Evolutionary conservation across 2,329 filamentous ascomycete genomes (phyloP).

Genomic region (Lachnellula hyalina): DNA sequence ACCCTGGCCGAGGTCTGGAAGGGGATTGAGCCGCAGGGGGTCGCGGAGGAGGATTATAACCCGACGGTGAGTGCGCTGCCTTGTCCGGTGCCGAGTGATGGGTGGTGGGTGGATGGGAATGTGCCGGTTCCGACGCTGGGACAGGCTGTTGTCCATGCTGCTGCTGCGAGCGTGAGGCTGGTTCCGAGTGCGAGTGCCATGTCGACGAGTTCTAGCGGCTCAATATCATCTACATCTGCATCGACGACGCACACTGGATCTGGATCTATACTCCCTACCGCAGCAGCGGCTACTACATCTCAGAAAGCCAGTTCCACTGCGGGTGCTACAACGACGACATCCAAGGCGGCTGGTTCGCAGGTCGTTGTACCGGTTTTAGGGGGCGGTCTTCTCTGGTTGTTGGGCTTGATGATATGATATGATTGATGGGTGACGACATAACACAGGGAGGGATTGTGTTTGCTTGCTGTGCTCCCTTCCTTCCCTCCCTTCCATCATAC

Average conservation of each 20-base stretch:
- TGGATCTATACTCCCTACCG: background rate
- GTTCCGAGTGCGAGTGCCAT: background rate
- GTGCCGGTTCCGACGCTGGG: conserved; percentile 65
- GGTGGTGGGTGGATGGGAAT: conserved; percentile 68
- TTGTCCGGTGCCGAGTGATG: conserved; percentile 65
- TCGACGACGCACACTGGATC: background rate
- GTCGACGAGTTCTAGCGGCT: no score
- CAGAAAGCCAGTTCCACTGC: background rate
- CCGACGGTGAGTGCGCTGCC: conserved; percentile 55
- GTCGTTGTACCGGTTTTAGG: background rate
- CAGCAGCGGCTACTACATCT: background rate
- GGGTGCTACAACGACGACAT: background rate
- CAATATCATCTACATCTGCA: background rate
- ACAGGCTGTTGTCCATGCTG: conserved; percentile 4
- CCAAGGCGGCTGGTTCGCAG: background rate
- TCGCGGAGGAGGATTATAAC: conserved; percentile 59
- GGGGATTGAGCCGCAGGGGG: conserved; percentile 57
- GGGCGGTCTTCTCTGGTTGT: background rate
- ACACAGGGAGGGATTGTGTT: background rate
- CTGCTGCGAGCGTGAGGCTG: conserved; percentile 2
- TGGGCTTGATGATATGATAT: background rate
- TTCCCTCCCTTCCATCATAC: no score
- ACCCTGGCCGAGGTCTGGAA: conserved; percentile 76
- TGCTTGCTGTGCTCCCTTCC: no score
- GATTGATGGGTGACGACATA: background rate